phyloP scores from a whole-genome alignment of 352 stramenopile species.

The Phytophthora ramorum region DNA sequence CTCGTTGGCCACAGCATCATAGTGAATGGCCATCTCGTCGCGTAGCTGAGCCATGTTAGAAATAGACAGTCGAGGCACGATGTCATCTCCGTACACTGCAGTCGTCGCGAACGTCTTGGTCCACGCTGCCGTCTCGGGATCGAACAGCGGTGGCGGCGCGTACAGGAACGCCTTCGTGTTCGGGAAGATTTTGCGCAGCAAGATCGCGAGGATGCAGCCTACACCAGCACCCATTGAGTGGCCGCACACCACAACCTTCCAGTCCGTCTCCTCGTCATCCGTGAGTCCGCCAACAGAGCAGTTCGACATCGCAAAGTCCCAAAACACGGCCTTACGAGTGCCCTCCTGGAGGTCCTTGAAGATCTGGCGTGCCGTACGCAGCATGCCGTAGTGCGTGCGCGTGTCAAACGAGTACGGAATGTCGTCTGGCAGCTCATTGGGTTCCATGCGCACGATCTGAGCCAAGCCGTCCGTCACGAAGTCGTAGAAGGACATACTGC shows the following conservation, averaged over 20 bases:
- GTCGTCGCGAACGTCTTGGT: slow-evolving; percentile 75
- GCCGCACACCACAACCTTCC: slow-evolving; percentile 78
- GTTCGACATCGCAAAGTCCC: slow-evolving; percentile 67
- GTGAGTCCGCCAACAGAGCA: slow-evolving; percentile 35
- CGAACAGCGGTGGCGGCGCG: slow-evolving; percentile 69
- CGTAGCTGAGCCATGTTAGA: slow-evolving; percentile 70
- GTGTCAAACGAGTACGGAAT: slow-evolving; percentile 56
- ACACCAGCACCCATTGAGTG: slow-evolving; percentile 89
- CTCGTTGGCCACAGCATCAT: slow-evolving; percentile 70
- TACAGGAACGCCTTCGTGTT: slow-evolving; percentile 70
- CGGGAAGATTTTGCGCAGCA: slow-evolving; percentile 67
- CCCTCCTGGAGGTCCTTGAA: slow-evolving; percentile 67
- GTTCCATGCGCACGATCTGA: slow-evolving; percentile 68
- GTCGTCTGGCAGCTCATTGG: slow-evolving; percentile 58
- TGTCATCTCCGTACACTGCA: slow-evolving; percentile 74
- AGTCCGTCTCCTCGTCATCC: slow-evolving; percentile 35
- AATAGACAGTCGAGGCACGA: slow-evolving; percentile 73
- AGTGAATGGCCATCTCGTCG: slow-evolving; percentile 75
- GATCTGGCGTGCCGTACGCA: slow-evolving; percentile 69
- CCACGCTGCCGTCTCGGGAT: slow-evolving; percentile 62
- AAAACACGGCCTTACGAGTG: slow-evolving; percentile 65
- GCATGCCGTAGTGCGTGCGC: slow-evolving; percentile 75
- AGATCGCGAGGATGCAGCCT: slow-evolving; percentile 66
- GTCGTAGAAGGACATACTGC: slow-evolving; percentile 83
- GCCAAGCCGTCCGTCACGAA: slow-evolving; percentile 79